phyloP scores from a whole-genome alignment of 139 green algal species.

The Chlamydomonas sp. region DNA sequence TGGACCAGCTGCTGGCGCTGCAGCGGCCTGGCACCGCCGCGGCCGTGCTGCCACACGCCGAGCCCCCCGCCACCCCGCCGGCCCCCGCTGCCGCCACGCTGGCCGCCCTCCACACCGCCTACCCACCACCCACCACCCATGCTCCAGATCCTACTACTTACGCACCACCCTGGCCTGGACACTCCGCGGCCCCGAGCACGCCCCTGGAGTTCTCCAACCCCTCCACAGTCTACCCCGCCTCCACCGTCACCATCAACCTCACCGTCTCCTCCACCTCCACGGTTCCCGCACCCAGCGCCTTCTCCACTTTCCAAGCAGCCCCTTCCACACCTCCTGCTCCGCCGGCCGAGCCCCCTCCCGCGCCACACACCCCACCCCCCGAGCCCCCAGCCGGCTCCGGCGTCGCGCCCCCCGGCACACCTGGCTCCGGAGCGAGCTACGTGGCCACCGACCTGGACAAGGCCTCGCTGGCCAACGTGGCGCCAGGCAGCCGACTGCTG shows the following conservation, averaged over 20 bases:
- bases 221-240: neutral
- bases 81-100: neutral
- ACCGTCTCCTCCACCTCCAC: neutral
- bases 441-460: conserved; percentile 41
- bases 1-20: neutral
- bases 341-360: neutral
- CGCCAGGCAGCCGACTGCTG: conserved; percentile 31
- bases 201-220: too few relatives aligned
- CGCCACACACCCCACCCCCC: neutral
- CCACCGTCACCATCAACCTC: neutral
- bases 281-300: neutral
- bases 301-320: neutral
- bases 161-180: neutral
- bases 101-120: neutral
- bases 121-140: neutral
- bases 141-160: neutral
- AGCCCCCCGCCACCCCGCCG: neutral
- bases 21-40: neutral
- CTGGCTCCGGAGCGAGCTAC: conserved; percentile 1
- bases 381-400: neutral
- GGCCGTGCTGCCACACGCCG: neutral
- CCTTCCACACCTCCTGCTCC: neutral
- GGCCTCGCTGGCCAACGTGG: conserved; percentile 58
- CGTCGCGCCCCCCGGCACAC: conserved; percentile 1
- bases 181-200: neutral